phyloP scores from a whole-genome alignment of 352 stramenopile genomes.

The Globisporangium takayamanum region DNA sequence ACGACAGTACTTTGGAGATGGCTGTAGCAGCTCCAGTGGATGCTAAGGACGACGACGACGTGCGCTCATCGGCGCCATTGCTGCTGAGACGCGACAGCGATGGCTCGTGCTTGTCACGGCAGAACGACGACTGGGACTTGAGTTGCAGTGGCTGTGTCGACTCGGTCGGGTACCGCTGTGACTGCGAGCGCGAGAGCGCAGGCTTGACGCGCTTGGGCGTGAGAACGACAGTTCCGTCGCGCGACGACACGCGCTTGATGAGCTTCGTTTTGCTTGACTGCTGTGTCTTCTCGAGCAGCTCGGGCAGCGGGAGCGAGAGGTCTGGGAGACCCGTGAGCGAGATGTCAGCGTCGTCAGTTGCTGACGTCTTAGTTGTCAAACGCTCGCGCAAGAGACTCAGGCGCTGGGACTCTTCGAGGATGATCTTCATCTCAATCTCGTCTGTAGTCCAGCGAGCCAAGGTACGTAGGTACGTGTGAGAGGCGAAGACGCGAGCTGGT shows the following conservation, averaged over 20 bases:
- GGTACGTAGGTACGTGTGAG: background rate
- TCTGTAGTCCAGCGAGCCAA: slow-evolving; percentile 15
- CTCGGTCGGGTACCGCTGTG: slow-evolving; percentile 16
- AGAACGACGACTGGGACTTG: background rate
- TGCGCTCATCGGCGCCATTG: background rate
- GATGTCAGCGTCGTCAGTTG: slow-evolving; percentile 35
- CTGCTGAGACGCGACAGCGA: background rate
- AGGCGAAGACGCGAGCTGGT: background rate
- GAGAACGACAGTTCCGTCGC: slow-evolving; percentile 16
- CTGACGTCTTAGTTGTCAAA: slow-evolving; percentile 1
- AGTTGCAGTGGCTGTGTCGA: background rate
- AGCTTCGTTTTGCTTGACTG: slow-evolving; percentile 12
- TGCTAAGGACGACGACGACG: background rate
- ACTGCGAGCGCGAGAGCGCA: slow-evolving; percentile 32
- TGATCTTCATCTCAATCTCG: slow-evolving; percentile 77
- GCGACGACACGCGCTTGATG: slow-evolving; percentile 32
- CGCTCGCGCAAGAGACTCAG: slow-evolving; percentile 34
- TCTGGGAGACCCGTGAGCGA: slow-evolving; percentile 50
- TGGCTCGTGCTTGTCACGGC: background rate
- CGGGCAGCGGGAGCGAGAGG: slow-evolving; percentile 20
- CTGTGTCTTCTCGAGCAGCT: background rate
- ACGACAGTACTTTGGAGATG: background rate
- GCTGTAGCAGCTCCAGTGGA: background rate
- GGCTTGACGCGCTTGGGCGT: slow-evolving; percentile 15
- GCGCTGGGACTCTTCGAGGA: slow-evolving; percentile 56